These are phyloP conservation scores for Volvox reticuliferus DNA, from an alignment of 139 green algal genomes.

Conservation along the genomic window DNA sequence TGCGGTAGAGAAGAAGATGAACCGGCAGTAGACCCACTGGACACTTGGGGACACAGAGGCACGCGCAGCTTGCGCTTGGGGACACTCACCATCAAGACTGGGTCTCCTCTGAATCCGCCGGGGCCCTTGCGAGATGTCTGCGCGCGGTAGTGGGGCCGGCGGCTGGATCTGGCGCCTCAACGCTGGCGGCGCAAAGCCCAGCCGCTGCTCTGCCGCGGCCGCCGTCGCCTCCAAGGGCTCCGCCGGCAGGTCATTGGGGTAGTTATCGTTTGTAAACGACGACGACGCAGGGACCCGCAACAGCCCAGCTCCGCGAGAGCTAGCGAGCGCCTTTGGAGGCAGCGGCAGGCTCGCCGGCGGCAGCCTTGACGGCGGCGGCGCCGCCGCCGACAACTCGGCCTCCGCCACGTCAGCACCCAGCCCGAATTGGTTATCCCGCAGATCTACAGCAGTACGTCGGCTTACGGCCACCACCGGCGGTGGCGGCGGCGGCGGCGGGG, in stretches of 20 bases:
- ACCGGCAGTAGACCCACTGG: too few species aligned
- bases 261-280: neutral
- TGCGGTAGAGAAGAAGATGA: too few species aligned
- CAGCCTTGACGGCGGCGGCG: neutral
- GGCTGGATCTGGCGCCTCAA: neutral
- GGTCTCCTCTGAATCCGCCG: neutral
- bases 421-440: neutral
- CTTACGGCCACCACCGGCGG: neutral
- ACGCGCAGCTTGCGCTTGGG: too few species aligned
- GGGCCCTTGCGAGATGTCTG: neutral
- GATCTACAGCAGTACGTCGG: neutral
- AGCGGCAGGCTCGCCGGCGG: neutral
- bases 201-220: conserved; percentile 11
- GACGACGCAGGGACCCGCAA: neutral
- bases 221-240: conserved; percentile 37
- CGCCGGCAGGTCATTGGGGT: conserved; percentile 18
- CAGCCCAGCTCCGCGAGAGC: neutral
- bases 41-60: too few species aligned
- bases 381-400: neutral
- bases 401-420: conserved; percentile 38
- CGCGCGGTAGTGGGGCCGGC: neutral
- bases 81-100: conserved; percentile 8
- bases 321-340: neutral
- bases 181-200: conserved; percentile 36
- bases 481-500: neutral